Conservation (phyloP, 345 rosid genomes). For the Kandelia obovata region DNA sequence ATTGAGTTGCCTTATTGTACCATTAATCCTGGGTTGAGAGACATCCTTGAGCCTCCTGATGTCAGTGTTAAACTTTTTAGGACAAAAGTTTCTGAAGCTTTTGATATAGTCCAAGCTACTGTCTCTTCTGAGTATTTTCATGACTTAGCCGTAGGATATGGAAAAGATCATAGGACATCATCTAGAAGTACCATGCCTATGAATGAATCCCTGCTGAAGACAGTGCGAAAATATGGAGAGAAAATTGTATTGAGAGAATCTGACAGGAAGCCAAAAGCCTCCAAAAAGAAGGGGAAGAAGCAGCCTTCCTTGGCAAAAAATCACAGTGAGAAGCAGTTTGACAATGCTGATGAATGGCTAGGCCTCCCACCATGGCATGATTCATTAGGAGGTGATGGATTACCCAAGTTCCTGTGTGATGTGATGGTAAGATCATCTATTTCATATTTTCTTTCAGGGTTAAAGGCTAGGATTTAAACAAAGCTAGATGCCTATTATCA, state of each 20-base stretch:
- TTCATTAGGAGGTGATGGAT: conserved; percentile 77
- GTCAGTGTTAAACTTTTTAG: conserved; percentile 30
- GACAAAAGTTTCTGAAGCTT: conserved; percentile 45
- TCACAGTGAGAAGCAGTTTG: conserved; percentile 35
- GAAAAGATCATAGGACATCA: conserved; percentile 33
- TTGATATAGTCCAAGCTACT: conserved; percentile 54
- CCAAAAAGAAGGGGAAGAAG: conserved; percentile 61
- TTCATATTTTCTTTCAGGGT: background rate
- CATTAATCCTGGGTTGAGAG: conserved; percentile 59
- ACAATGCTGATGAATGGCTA: conserved; percentile 53
- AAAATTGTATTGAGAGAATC: conserved; percentile 62
- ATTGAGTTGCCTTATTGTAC: conserved; percentile 22
- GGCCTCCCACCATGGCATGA: conserved; percentile 88
- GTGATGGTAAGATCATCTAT: conserved; percentile 58
- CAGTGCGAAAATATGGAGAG: conserved; percentile 67
- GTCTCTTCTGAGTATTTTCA: conserved; percentile 38
- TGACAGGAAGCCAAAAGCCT: conserved; percentile 55
- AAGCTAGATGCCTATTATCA: background rate
- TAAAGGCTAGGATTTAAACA: background rate
- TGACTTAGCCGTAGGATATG: conserved; percentile 31
- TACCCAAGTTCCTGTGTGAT: conserved; percentile 86
- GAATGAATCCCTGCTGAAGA: conserved; percentile 56
- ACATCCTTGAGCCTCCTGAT: conserved; percentile 41
- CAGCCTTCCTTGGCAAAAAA: conserved; percentile 23
- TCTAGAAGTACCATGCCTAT: conserved; percentile 56